Percentiles rank a stretch among this genome's conserved stretches.
phyloP scores from a whole-genome alignment of 108 stramenopile genomes.

The Chaetoceros tenuissimus region DNA sequence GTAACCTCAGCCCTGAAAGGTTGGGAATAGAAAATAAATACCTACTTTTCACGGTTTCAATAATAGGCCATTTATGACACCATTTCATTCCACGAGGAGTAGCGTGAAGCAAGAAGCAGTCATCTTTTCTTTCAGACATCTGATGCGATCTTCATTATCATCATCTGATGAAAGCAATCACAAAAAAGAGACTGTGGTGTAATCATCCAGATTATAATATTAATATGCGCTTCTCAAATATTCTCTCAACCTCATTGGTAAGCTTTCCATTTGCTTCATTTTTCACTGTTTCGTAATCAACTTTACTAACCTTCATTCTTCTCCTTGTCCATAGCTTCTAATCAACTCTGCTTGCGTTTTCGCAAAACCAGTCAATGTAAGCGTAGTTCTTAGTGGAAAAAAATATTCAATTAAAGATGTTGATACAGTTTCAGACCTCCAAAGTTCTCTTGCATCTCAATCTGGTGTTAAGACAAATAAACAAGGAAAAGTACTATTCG shows the following conservation, averaged over 20 bases:
- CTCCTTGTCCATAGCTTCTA: too few species aligned
- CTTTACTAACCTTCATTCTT: conserved; percentile 31
- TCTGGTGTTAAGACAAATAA: conserved; percentile 27
- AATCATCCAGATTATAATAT: too few species aligned
- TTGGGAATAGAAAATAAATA: too few species aligned
- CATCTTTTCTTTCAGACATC: too few species aligned
- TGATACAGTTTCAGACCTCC: conserved; percentile 35
- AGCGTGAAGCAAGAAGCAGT: too few species aligned
- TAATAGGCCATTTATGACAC: too few species aligned
- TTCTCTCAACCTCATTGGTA: neutral
- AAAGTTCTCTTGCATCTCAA: conserved; percentile 19
- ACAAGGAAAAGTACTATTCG: conserved; percentile 40
- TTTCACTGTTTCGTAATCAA: neutral
- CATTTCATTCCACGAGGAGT: too few species aligned
- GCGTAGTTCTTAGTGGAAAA: conserved; percentile 45
- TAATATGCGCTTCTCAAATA: neutral
- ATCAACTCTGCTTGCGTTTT: neutral
- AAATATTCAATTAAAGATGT: conserved; percentile 46
- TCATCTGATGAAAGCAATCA: too few species aligned
- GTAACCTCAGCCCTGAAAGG: too few species aligned
- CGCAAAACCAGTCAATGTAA: conserved; percentile 10
- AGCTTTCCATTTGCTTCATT: neutral
- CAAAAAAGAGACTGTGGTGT: too few species aligned
- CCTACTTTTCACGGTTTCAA: too few species aligned
- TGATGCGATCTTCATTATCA: too few species aligned